Base-by-base conservation (phyloP, 1,139 yeast genomes). In the Magnusiomyces tetraspermus region DNA sequence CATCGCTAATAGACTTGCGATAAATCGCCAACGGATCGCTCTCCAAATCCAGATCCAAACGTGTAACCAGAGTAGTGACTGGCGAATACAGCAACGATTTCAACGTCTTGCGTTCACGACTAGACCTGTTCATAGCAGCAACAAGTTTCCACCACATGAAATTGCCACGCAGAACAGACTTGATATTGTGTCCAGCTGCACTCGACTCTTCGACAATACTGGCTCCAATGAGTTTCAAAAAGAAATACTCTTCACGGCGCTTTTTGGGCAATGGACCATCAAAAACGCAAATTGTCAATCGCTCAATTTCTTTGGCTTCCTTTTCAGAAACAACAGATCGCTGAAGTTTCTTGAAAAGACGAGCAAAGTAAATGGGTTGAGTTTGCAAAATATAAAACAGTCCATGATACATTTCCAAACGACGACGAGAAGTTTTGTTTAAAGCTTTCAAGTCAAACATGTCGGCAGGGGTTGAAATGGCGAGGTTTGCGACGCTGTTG, bases 301-400 rank as follows among this genome's bases (percentile, higher is more conserved):
- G 69, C 51, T 79, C 82, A 48, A 79, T 64, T 24, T 71, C 71
- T 51, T 71, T 68, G 50, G 61, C 61, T 51, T 68, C 73, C 47
- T 60, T 68, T 41, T 66, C 73, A 3, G 65, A 62, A 44, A 62
- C 59, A 13, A 60, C 60, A 36, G 61, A 57, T 13, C 59, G 59
- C 19, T 61, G 60, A 28, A 64, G 54, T 38, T 60, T 62, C 50
- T 70, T 64, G 54, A 82, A 76, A 42, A 88, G 67, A 31, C 82
- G 71, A 1, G 82, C 76, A 63, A 92, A 76, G 63, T 92, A 92
- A 0, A 68, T 68, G 0, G 96, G 89, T 62, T 86, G 88, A 0
- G 96, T 86, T 65, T 94, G 98, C 42, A 94, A 68, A 46, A 90
- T 71, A 61, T 84, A 92, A 61, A 92, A 83, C 53, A 92, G 66